These are phyloP conservation scores for Talaromyces funiculosus DNA, from an alignment of 2,329 filamentous ascomycete species.

Conservation along the genomic window DNA sequence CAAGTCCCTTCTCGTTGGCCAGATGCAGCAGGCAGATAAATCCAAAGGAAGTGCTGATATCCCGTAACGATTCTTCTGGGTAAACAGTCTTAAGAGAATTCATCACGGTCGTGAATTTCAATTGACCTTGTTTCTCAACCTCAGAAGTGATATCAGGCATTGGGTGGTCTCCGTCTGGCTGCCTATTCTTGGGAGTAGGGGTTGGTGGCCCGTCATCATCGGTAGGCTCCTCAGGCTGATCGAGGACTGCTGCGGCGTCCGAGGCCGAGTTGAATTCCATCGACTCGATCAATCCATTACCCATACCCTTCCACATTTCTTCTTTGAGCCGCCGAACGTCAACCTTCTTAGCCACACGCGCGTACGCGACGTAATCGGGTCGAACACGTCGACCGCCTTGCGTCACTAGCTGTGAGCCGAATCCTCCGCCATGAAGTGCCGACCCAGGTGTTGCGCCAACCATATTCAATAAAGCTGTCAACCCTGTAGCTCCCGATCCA, in stretches of 20 bases:
- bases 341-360: constrained; percentile 61
- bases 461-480: constrained; percentile 36
- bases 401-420: constrained; percentile 58
- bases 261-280: constrained; percentile 28
- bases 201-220: constrained; percentile 20
- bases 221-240: constrained; percentile 13
- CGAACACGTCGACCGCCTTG: constrained; percentile 53
- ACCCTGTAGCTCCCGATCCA: constrained; percentile 30
- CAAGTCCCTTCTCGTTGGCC: constrained; percentile 85
- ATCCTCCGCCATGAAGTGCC: constrained; percentile 47
- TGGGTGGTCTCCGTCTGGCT: constrained; percentile 22
- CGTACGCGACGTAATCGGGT: constrained; percentile 62
- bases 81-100: constrained; percentile 83
- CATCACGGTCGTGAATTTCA: constrained; percentile 90
- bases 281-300: constrained; percentile 38
- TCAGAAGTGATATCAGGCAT: constrained; percentile 23
- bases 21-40: constrained; percentile 85
- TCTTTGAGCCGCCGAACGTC: constrained; percentile 60
- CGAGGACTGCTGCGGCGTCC: constrained; percentile 22
- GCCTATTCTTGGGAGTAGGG: constrained; percentile 29
- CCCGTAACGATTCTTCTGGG: constrained; percentile 75
- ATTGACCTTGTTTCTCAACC: constrained; percentile 46
- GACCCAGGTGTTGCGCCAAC: constrained; percentile 38
- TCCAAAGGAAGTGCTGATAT: constrained; percentile 88
- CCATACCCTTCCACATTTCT: constrained; percentile 61